Evolutionary conservation across 495 filamentous ascomycete genomes (phyloP), one percentile per base, ranked within the genome.

Genomic region (Chaetomidium leptoderma): DNA sequence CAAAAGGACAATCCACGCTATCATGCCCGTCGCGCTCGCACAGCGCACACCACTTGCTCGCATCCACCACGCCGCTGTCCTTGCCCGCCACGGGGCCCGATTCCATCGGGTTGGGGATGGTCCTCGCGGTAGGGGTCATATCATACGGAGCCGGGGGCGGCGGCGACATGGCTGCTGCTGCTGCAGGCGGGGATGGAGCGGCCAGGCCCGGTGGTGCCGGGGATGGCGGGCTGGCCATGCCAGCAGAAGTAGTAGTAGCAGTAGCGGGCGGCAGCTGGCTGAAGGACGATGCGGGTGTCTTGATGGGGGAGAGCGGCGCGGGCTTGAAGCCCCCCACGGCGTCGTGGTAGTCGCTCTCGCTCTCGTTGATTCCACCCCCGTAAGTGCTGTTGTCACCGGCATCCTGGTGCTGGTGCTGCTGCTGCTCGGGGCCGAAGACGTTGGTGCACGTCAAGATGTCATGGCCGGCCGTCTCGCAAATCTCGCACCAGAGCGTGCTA

Each of bases 11-110:
- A 70, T 95, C 89, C 58, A 95, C 90, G 66, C 91, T 96, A 70
- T 93, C 89, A 66, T 99, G 93, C 30, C 93, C 93, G 66, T 97
- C 95, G 53, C 87, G 82, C 77, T 99, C 93, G 70, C 93, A 99
- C 44, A 97, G 77, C 52, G 95, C 93, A 74, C 93, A 99, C 93
- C 93, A 99, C 73, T 93, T 96, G 55, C 83, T 77, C 61, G 84
- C 83, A 64, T 98, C 90, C 57, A 93, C 80, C 33, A 88, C 76
- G 1, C 85, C 86, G 48, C 82, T 89, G 53, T 86, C 84, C 76
- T 93, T 96, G 36, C 90, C 92, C 5, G 89, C 86, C 11, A 88
- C 81, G 17, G 89, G 86, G 4, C 83, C 86, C n/a, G 82, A 77
- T 33, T 77, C 87, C 81, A 79, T 85, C 63, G 73, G 84, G 70